Conservation (phyloP, 1,139 yeast genomes). For the Geotrichum macrosporum region DNA sequence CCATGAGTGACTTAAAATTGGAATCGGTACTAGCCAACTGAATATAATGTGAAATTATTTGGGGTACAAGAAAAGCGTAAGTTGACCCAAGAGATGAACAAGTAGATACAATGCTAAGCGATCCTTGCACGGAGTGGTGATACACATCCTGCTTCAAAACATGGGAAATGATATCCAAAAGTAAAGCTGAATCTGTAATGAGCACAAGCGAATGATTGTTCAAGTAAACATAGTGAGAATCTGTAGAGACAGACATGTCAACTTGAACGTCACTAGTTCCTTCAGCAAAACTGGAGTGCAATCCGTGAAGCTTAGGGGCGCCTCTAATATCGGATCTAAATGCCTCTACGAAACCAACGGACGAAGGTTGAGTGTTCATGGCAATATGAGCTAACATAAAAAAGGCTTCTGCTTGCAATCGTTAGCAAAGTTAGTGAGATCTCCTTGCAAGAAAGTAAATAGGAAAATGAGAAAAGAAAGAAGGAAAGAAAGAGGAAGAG, state of each 20-base stretch:
- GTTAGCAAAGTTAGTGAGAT: too few relatives aligned
- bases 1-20: neutral
- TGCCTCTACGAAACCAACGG: too few relatives aligned
- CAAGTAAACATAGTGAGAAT: neutral
- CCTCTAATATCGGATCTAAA: too few relatives aligned
- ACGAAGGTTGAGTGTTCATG: too few relatives aligned
- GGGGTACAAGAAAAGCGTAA: conserved; percentile 11
- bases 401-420: too few relatives aligned
- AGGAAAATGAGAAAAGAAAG: too few relatives aligned
- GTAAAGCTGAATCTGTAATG: conserved; percentile 4
- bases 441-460: too few relatives aligned
- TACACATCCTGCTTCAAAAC: neutral
- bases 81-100: conserved; percentile 17
- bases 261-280: too few relatives aligned
- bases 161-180: conserved; percentile 12
- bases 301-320: too few relatives aligned
- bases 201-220: neutral
- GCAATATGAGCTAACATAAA: too few relatives aligned
- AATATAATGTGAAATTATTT: conserved; percentile 9
- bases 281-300: too few relatives aligned
- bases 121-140: neutral
- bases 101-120: conserved; percentile 11
- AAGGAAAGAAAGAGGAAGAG: too few relatives aligned
- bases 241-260: neutral
- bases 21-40: conserved; percentile 5